Base-by-base conservation (phyloP, 306 rosid genomes). In the Acmispon strigosus region DNA sequence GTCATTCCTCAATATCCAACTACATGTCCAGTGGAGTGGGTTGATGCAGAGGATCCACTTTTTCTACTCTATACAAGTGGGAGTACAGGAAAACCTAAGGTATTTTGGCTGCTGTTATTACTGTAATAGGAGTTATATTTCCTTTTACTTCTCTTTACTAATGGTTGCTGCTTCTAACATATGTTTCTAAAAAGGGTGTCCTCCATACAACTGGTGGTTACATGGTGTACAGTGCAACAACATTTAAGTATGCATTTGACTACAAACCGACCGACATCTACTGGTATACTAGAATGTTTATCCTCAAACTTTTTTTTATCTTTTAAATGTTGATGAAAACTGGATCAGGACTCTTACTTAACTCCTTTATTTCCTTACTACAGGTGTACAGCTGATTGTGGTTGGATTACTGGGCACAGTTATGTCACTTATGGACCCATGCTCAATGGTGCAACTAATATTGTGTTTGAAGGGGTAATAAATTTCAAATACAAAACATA, bases 301-400 rank as follows among this genome's bases (percentile, higher is more conserved):
- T 61, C 57, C 27, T 72, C 52, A 70, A 45, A 18, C n/a, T n/a
- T 34, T 34, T 61, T 47, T 14, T 66, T 79, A 10, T 67, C 62
- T 69, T 43, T 52, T 37, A 13, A 17, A 62, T 48, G 17, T 48
- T 48, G 48, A 67, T 78, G 37, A 27, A 34, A 78, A 34, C 62
- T 37, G 49, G 57, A 66, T 66, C 45, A 11, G 6, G 20, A 54
- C 49, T 51, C 48, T 70, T 51, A 42, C 74, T 47, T 19, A 62
- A 67, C 65, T 42, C 43, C 53, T 55, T 69, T 32, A 68, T 62
- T 9, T 45, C 59, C 73, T 76, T 70, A 68, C 68, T 73, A 47
- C 58, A 95, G 99, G 97, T 95, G 99, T 81, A 87, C 97, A 37
- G 99, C 99, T 73, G 99, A 95, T 75, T 95, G 99, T 87, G 99